Evolutionary conservation across 2,329 filamentous ascomycete species (phyloP), one percentile per base, ranked within the genome.

Genomic region (Cytospora piceae): DNA sequence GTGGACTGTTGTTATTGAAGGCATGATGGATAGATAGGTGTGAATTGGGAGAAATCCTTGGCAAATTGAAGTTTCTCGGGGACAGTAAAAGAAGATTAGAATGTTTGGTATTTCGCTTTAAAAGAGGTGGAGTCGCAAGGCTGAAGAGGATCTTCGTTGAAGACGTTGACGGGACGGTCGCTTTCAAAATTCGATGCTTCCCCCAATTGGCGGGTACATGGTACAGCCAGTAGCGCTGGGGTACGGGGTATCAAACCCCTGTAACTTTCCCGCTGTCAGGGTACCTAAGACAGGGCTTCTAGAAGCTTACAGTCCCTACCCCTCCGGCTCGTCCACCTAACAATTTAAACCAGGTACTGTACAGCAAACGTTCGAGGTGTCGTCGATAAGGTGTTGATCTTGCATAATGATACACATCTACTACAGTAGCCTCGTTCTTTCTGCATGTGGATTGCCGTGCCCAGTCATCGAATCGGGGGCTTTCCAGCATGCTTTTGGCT

Each of bases 1-100:
- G 79, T 93, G 90, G 68, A 89, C 85, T 75, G 87, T 85, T 69
- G 85, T 85, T 68, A 89, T 87, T 67, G 90, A 82, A 68, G 90
- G 85, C 89, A 92, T 91, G 69, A 74, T 79, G 70, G 68, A 11
- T 12, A 9, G 14, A 8, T 49, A n/a, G 9, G 11, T 49, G n/a
- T 49, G n/a, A 1, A 20, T 22, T 12, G 4, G n/a, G 11, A 49
- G n/a, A 20, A 9, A 42, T 5, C 17, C 11, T 14, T 49, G n/a
- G n/a, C 46, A 12, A 49, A 24, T 24, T 49, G n/a, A 8, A 12
- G n/a, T 49, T 49, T 2, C 20, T 24, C 22, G 11, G 11, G 9
- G 9, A 15, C 34, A 37, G 34, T 37, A 12, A 37, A 14, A 14
- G 34, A 14, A 37, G 11, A n/a, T 11, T 20, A 49, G n/a, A 46